Percentiles rank a stretch among this genome's conserved stretches.
Evolutionary conservation across 768 basidiomycete genomes (phyloP).

Genomic region (Termitomyces sp.): DNA sequence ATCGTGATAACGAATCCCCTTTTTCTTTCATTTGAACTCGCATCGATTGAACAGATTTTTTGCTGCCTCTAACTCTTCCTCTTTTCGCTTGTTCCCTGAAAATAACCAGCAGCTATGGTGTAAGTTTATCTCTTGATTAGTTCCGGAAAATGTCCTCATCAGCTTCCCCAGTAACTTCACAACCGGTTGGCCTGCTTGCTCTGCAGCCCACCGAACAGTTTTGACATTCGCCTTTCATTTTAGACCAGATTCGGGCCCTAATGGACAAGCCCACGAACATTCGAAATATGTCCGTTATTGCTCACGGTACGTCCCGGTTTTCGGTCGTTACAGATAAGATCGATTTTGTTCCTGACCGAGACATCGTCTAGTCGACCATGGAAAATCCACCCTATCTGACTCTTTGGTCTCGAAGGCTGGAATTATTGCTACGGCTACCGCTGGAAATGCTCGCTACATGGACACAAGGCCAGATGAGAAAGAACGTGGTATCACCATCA

Average conservation of each 20-base stretch:
- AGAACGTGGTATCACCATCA: slow-evolving; percentile 99
- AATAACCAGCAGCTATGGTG: slow-evolving; percentile 57
- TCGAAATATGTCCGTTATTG: slow-evolving; percentile 91
- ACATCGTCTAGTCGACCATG: slow-evolving; percentile 80
- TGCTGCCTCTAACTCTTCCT: background rate
- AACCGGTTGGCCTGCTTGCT: slow-evolving; percentile 41
- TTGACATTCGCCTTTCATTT: background rate
- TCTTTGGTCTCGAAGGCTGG: slow-evolving; percentile 98
- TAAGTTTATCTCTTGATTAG: slow-evolving; percentile 36
- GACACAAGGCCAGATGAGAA: slow-evolving; percentile 97
- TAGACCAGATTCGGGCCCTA: slow-evolving; percentile 80
- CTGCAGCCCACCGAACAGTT: background rate
- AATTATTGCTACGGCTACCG: slow-evolving; percentile 90
- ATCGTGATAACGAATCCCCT: slow-evolving; percentile 11
- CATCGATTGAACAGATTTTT: slow-evolving; percentile 8
- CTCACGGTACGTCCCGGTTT: slow-evolving; percentile 55
- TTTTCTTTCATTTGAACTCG: background rate
- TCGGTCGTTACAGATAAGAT: background rate
- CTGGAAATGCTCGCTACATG: slow-evolving; percentile 93
- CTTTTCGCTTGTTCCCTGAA: background rate
- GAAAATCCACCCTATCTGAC: slow-evolving; percentile 98
- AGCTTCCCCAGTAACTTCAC: slow-evolving; percentile 71
- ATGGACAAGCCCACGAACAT: slow-evolving; percentile 91
- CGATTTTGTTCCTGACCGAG: background rate
- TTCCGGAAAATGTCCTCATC: slow-evolving; percentile 22